Percentiles rank a stretch among this genome's conserved stretches.
phyloP scores from a whole-genome alignment of 2,329 filamentous ascomycete species.

The Tolypocladium pustulatum region DNA sequence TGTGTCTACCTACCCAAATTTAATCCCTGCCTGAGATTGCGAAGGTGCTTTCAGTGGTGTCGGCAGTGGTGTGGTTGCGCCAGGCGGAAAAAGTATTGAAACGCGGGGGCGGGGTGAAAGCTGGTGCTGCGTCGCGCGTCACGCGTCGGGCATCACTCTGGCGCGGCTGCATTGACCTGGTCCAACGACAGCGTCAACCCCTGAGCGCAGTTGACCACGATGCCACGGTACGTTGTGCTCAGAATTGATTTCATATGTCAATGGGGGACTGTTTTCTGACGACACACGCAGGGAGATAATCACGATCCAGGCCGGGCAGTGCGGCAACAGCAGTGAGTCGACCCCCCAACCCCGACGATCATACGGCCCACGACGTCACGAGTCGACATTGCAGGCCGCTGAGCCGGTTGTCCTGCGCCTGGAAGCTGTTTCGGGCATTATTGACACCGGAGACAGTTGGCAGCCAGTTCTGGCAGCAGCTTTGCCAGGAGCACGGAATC shows the following conservation, averaged over 20 bases:
- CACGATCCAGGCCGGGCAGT: conserved; percentile 97
- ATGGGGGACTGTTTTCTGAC: conserved; percentile 8
- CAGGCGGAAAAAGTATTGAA: not conserved
- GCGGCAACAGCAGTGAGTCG: conserved; percentile 95
- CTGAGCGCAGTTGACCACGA: conserved; percentile 6
- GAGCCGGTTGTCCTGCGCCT: not conserved
- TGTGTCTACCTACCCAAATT: not conserved
- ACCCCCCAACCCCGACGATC: not conserved
- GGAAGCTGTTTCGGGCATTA: not conserved
- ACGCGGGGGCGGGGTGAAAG: conserved; percentile 7
- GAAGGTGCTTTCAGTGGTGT: not conserved
- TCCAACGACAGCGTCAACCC: not conserved
- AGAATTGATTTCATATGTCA: not conserved
- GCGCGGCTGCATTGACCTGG: not conserved
- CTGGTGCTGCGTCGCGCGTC: not conserved
- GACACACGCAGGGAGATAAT: conserved; percentile 77
- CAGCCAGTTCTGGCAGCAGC: conserved; percentile 97
- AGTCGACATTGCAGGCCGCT: not conserved
- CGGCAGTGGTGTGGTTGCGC: not conserved
- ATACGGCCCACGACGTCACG: not conserved
- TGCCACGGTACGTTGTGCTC: conserved; percentile 13
- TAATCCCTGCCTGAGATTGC: not conserved
- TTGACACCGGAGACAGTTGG: conserved; percentile 53
- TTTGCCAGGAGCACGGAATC: conserved; percentile 96
- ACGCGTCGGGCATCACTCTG: conserved; percentile 2